Evolutionary conservation across 495 filamentous ascomycete species (phyloP).

Genomic region (Podospora tetraspora): DNA sequence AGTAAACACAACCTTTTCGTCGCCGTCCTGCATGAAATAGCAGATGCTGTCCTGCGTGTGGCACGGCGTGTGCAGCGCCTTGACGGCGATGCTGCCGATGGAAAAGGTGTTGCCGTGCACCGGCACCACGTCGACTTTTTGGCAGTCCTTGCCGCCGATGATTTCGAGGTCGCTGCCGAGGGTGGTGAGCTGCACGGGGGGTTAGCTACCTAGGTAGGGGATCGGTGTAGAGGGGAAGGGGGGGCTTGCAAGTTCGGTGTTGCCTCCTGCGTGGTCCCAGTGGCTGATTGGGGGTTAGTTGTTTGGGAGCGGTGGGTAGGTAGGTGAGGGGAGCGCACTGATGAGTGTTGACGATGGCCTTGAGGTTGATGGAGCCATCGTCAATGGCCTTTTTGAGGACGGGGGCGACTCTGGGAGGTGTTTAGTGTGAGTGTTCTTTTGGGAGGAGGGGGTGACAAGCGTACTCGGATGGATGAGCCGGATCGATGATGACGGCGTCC

Average conservation of each 20-base stretch:
- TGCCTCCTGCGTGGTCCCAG: constrained; percentile 92
- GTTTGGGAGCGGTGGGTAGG: background rate
- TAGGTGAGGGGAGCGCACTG: constrained; percentile 56
- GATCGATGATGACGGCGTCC: constrained; percentile 93
- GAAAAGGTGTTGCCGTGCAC: constrained; percentile 70
- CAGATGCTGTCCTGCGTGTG: constrained; percentile 99
- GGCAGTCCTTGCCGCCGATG: constrained; percentile 84
- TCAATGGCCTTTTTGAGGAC: constrained; percentile 68
- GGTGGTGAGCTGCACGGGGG: constrained; percentile 55
- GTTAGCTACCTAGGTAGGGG: constrained; percentile 15
- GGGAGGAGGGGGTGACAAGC: constrained; percentile 19
- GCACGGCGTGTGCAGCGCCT: constrained; percentile 89
- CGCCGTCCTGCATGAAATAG: constrained; percentile 73
- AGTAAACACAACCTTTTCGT: constrained; percentile 83
- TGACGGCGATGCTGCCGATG: constrained; percentile 81
- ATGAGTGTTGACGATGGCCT: constrained; percentile 90
- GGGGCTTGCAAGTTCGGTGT: constrained; percentile 62
- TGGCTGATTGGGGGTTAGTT: constrained; percentile 52
- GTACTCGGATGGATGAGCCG: constrained; percentile 87
- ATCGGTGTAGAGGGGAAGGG: background rate
- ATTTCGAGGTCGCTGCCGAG: constrained; percentile 59
- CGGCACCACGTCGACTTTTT: constrained; percentile 69
- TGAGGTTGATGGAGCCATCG: constrained; percentile 70
- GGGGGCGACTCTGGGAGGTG: constrained; percentile 63
- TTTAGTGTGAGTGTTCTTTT: background rate